A percentile compares a stretch with the other conserved stretches of the same genome.
phyloP scores from a whole-genome alignment of 257 asterid species.

The Penstemon davidsonii region DNA sequence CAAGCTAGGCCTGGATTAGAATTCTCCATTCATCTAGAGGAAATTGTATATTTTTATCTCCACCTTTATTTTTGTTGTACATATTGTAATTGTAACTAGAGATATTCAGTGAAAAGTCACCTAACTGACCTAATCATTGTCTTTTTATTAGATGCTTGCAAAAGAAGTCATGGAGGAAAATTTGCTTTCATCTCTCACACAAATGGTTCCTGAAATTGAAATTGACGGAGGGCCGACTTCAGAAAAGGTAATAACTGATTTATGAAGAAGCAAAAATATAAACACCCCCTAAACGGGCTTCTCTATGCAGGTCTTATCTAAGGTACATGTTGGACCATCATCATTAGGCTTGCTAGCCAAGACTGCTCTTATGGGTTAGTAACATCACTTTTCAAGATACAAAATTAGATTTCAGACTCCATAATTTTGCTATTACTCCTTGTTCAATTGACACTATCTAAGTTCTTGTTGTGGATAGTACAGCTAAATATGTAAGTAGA shows the following conservation, averaged over 20 bases:
- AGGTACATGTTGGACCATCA: constrained; percentile 87
- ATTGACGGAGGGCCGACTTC: constrained; percentile 59
- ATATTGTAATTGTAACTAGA: neutral
- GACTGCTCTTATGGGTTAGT: constrained; percentile 85
- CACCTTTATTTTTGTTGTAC: too few relatives aligned
- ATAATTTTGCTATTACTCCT: neutral
- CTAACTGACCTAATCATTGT: constrained; percentile 7
- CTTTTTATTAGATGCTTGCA: constrained; percentile 79
- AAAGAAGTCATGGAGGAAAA: constrained; percentile 75
- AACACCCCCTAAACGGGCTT: constrained; percentile 15
- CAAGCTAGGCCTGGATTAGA: too few relatives aligned
- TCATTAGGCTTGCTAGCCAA: constrained; percentile 83
- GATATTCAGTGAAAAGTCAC: constrained; percentile 12
- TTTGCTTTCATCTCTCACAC: constrained; percentile 70
- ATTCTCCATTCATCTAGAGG: neutral
- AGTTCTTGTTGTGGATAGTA: constrained; percentile 24
- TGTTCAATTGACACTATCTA: constrained; percentile 9
- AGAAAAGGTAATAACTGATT: constrained; percentile 53
- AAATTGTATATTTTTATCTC: neutral
- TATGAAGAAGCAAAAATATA: constrained; percentile 15
- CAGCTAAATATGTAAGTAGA: constrained; percentile 84
- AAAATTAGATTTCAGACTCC: constrained; percentile 9
- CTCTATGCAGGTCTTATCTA: constrained; percentile 71
- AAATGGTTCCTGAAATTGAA: constrained; percentile 58
- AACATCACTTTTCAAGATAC: constrained; percentile 5